These are phyloP conservation scores for Candida ovalis DNA, from an alignment of 805 yeast genomes.

Conservation along the genomic window DNA sequence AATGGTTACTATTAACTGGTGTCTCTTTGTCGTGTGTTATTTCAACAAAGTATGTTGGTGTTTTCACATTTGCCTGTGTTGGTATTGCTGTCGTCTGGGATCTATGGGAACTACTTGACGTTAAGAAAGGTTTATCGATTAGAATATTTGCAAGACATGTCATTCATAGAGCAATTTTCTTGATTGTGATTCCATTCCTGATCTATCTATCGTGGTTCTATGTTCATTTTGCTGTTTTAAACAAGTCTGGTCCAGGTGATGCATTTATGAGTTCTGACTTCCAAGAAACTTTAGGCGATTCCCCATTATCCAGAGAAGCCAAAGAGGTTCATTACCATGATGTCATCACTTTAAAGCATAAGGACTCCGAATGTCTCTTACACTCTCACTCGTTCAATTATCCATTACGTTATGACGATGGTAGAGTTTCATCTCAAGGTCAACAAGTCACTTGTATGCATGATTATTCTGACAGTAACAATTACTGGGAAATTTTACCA, in stretches of 20 bases:
- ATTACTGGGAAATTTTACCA: slow-evolving; percentile 86
- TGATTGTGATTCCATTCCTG: slow-evolving; percentile 75
- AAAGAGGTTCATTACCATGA: slow-evolving; percentile 75
- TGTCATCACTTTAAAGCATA: slow-evolving; percentile 71
- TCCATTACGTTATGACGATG: slow-evolving; percentile 94
- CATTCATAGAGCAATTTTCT: slow-evolving; percentile 62
- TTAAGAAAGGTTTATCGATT: slow-evolving; percentile 59
- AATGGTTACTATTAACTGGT: slow-evolving; percentile 84
- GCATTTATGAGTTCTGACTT: slow-evolving; percentile 91
- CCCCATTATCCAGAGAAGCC: slow-evolving; percentile 67
- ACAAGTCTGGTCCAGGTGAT: slow-evolving; percentile 94
- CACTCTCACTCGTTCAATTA: slow-evolving; percentile 78
- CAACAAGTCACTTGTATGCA: slow-evolving; percentile 84
- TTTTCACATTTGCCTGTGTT: slow-evolving; percentile 80
- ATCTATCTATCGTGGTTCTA: slow-evolving; percentile 89
- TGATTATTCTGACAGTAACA: slow-evolving; percentile 55
- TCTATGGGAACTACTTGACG: slow-evolving; percentile 82
- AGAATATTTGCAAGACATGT: slow-evolving; percentile 64
- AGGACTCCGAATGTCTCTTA: slow-evolving; percentile 70
- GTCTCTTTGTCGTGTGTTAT: slow-evolving; percentile 84
- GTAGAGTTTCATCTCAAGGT: slow-evolving; percentile 88
- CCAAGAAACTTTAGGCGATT: slow-evolving; percentile 88
- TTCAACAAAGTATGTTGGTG: slow-evolving; percentile 95
- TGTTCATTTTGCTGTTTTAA: slow-evolving; percentile 79
- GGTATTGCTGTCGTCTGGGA: slow-evolving; percentile 86